phyloP scores from a whole-genome alignment of 345 rosid species.

The Lepidium africanum region DNA sequence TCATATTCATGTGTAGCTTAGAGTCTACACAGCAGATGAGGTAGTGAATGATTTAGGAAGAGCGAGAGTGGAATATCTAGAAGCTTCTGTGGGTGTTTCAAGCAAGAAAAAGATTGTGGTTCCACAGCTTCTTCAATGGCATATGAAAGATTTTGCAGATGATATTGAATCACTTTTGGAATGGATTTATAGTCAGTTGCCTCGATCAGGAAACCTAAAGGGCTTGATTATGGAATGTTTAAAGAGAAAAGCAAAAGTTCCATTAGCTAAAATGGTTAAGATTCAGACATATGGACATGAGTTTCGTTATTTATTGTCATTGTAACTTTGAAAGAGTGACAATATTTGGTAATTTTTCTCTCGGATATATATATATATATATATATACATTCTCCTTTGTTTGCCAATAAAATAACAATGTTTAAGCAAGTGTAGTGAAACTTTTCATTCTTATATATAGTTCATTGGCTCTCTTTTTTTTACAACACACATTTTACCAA shows the following conservation, averaged over 20 bases:
- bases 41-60: conserved; percentile 63
- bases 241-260: conserved; percentile 44
- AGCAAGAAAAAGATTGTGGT: conserved; percentile 73
- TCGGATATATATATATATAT: background rate
- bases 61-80: conserved; percentile 73
- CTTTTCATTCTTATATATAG: background rate
- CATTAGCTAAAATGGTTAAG: conserved; percentile 45
- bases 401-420: background rate
- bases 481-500: background rate
- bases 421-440: background rate
- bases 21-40: conserved; percentile 67
- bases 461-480: background rate
- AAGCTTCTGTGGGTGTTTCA: conserved; percentile 71
- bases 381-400: background rate
- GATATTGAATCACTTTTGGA: conserved; percentile 67
- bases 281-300: conserved; percentile 71
- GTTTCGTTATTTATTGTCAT: conserved; percentile 63
- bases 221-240: conserved; percentile 68
- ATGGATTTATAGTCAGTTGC: conserved; percentile 88
- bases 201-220: conserved; percentile 53
- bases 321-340: conserved; percentile 15
- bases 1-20: conserved; percentile 40
- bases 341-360: background rate
- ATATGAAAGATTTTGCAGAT: conserved; percentile 84
- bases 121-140: conserved; percentile 86